phyloP scores from a whole-genome alignment of 2,329 filamentous ascomycete genomes.

The Trichoderma oligosporum region DNA sequence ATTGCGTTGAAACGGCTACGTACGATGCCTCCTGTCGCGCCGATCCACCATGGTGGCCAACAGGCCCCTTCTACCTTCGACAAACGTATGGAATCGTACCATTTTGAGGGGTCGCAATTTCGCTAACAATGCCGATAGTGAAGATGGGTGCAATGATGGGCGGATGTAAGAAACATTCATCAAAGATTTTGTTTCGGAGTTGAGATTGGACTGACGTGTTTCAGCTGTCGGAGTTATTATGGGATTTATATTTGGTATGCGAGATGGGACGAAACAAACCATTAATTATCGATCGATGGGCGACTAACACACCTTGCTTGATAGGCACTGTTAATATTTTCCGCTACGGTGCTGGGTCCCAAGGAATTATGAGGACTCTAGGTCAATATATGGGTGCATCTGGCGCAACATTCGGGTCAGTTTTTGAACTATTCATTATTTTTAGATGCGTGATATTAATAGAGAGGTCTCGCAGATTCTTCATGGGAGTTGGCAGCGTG shows the following conservation, averaged over 20 bases:
- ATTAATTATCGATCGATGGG: neutral
- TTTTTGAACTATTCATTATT: neutral
- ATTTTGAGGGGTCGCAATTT: constrained; percentile 13
- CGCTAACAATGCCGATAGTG: constrained; percentile 29
- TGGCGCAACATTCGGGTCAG: constrained; percentile 82
- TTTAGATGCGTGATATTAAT: constrained; percentile 21
- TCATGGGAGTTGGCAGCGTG: constrained; percentile 98
- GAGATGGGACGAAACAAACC: constrained; percentile 25
- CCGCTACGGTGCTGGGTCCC: constrained; percentile 86
- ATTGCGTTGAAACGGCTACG: neutral
- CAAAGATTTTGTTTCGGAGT: neutral
- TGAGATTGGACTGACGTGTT: constrained; percentile 30
- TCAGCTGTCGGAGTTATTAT: constrained; percentile 92
- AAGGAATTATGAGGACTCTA: constrained; percentile 88
- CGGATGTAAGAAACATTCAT: constrained; percentile 69
- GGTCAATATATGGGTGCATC: constrained; percentile 97
- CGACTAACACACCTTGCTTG: constrained; percentile 14
- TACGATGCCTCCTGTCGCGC: constrained; percentile 42
- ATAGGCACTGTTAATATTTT: constrained; percentile 90
- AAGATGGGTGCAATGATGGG: constrained; percentile 99
- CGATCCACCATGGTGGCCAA: constrained; percentile 37
- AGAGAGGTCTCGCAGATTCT: constrained; percentile 57
- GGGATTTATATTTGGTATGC: constrained; percentile 95
- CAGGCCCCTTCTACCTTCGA: constrained; percentile 52
- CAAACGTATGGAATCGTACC: constrained; percentile 44